Base-by-base conservation (phyloP, 1,284 basidiomycete genomes). In the Cutaneotrichosporon sp. region DNA sequence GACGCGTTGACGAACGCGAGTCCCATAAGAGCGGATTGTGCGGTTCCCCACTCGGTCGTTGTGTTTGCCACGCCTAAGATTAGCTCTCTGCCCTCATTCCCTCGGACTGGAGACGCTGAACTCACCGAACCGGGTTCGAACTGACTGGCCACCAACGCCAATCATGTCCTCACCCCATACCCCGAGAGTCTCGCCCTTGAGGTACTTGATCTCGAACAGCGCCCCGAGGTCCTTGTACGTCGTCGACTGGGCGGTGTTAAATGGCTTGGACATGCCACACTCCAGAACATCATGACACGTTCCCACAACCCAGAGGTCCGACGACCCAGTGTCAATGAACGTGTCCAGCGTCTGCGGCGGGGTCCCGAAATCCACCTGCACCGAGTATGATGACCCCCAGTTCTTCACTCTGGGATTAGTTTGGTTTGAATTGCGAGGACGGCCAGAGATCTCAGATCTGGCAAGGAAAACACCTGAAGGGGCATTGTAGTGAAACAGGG, bases 261-360 rank as follows among this genome's bases (percentile, higher is more conserved):
- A 56, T 20, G 49, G 52, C 22, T 59, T 63, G 19, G 49, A 49
- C 17, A 59, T 61, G 2, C 51, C 26, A 10, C 60, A 56, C 9
- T 67, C 52, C 33, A n/a, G 25, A 16, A 22, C 11, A 39, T 54
- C 53, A 24, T 58, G 62, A 19, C 45, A 51, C 14, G 39, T 39
- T 7, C 54, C 55, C 3, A 69, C 71, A 27, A 80, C 61, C 74
- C 73, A 75, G 1, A 82, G 66, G 70, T 82, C 80, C 31, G 79
- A 76, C 10, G 80, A 81, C 27, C 81, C 81, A 20, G 81, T 81
- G 67, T 82, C 81, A 44, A 82, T 71, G 37, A 82, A 76, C 37
- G 82, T 77, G 54, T 77, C 75, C 62, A 83, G 80, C 29, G 64
- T 51, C 66, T 83, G 81, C 2, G 67, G 62, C 11, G 75, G 75